A percentile compares a stretch with the other conserved stretches of the same genome.
These are phyloP conservation scores for Tetradesmus obliquus DNA, from an alignment of 139 green algal species.

Conservation along the genomic window DNA sequence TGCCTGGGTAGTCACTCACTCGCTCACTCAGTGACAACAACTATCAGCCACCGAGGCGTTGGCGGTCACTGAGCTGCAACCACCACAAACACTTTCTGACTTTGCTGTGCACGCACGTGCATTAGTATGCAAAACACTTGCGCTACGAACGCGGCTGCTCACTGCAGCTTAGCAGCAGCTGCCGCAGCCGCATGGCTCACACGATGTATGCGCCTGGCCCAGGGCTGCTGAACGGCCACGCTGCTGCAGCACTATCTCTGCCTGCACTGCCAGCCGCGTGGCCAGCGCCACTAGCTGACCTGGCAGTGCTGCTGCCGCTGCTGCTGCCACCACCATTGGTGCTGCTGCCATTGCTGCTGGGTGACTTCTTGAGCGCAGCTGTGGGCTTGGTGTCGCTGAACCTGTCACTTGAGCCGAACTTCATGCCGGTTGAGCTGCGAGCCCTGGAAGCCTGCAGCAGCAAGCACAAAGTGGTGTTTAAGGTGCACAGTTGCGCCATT, in stretches of 20 bases:
- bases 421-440: background rate
- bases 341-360: background rate
- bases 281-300: background rate
- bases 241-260: background rate
- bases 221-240: background rate
- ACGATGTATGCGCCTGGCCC: background rate
- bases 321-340: background rate
- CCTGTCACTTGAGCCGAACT: conserved; percentile 24
- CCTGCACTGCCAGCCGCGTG: background rate
- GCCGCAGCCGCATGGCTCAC: background rate
- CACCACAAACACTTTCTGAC: too few species aligned
- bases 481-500: background rate
- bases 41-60: too few species aligned
- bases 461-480: background rate
- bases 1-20: too few species aligned
- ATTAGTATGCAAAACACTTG: too few species aligned
- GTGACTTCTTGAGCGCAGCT: background rate
- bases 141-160: too few species aligned
- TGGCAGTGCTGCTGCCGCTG: background rate
- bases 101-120: too few species aligned
- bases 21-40: too few species aligned
- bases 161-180: too few species aligned
- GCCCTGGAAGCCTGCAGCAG: background rate
- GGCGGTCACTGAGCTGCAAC: too few species aligned
- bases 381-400: background rate